Conservation (phyloP, 2,329 filamentous ascomycete genomes). For the Aspergillus tubingensis region DNA sequence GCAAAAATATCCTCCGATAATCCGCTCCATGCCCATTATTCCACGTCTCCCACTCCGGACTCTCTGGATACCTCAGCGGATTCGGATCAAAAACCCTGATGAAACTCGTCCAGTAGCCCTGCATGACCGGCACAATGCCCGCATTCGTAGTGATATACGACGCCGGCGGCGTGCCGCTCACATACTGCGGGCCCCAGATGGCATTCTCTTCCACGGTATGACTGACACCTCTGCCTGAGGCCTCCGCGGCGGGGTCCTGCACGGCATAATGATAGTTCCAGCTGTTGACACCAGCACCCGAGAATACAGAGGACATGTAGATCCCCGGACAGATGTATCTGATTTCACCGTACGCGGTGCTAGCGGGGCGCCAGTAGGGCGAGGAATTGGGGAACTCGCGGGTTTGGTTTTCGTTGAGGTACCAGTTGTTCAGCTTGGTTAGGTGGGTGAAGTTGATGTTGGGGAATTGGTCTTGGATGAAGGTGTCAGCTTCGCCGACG, state of each 20-base stretch:
- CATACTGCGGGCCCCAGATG: conserved; percentile 66
- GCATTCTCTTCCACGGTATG: conserved; percentile 68
- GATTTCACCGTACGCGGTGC: conserved; percentile 64
- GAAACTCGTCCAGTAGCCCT: conserved; percentile 75
- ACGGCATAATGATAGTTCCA: conserved; percentile 75
- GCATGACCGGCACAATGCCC: conserved; percentile 60
- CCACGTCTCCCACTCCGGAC: conserved; percentile 57
- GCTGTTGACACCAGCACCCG: conserved; percentile 37
- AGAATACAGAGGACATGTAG: conserved; percentile 52
- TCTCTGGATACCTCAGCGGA: conserved; percentile 46
- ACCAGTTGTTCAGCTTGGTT: conserved; percentile 54
- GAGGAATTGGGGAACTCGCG: conserved; percentile 52
- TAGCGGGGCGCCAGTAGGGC: conserved; percentile 60
- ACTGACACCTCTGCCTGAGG: conserved; percentile 61
- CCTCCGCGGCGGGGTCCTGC: conserved; percentile 56
- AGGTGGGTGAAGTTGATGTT: conserved; percentile 56
- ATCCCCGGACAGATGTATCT: conserved; percentile 66
- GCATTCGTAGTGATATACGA: conserved; percentile 62
- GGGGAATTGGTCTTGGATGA: conserved; percentile 62
- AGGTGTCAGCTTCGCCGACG: conserved; percentile 53
- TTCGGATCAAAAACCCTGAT: conserved; percentile 69
- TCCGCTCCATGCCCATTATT: conserved; percentile 29
- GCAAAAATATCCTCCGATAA: conserved; percentile 45
- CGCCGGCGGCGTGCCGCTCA: conserved; percentile 50
- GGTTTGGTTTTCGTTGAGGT: conserved; percentile 53